Evolutionary conservation across 2,329 filamentous ascomycete genomes (phyloP).

Genomic region (Scedosporium boydii): DNA sequence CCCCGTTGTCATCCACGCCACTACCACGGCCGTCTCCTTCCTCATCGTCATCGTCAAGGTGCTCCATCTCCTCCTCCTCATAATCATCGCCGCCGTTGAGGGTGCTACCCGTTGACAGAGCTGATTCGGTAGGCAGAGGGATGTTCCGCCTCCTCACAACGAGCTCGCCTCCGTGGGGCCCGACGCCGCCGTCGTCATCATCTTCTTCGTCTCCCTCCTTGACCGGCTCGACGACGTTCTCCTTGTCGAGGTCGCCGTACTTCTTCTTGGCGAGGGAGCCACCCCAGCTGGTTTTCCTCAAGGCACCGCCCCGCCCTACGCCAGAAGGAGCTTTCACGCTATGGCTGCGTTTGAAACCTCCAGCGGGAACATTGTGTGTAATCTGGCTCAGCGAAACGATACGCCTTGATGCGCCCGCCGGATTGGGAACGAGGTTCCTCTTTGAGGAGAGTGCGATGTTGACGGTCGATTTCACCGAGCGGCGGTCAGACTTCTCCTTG

Average conservation of each 20-base stretch:
- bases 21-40: slow-evolving; percentile 8
- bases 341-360: slow-evolving; percentile 66
- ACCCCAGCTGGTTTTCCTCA: slow-evolving; percentile 64
- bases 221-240: slow-evolving; percentile 56
- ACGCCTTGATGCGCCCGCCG: slow-evolving; percentile 55
- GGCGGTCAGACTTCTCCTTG: slow-evolving; percentile 15
- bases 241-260: slow-evolving; percentile 49
- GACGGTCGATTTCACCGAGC: slow-evolving; percentile 27
- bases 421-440: slow-evolving; percentile 33
- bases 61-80: background rate
- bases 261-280: slow-evolving; percentile 38
- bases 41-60: background rate
- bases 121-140: slow-evolving; percentile 2
- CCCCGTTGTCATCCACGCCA: slow-evolving; percentile 21
- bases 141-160: slow-evolving; percentile 1
- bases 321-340: slow-evolving; percentile 57
- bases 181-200: slow-evolving; percentile 8
- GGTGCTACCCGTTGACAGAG: slow-evolving; percentile 8
- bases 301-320: slow-evolving; percentile 19
- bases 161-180: background rate
- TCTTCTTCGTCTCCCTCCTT: slow-evolving; percentile 36
- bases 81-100: slow-evolving; percentile 10
- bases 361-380: slow-evolving; percentile 57
- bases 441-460: slow-evolving; percentile 46
- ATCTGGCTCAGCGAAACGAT: slow-evolving; percentile 91